These are phyloP conservation scores for Ceratobasidium sp. DNA, from an alignment of 1,284 basidiomycete species.

Conservation along the genomic window DNA sequence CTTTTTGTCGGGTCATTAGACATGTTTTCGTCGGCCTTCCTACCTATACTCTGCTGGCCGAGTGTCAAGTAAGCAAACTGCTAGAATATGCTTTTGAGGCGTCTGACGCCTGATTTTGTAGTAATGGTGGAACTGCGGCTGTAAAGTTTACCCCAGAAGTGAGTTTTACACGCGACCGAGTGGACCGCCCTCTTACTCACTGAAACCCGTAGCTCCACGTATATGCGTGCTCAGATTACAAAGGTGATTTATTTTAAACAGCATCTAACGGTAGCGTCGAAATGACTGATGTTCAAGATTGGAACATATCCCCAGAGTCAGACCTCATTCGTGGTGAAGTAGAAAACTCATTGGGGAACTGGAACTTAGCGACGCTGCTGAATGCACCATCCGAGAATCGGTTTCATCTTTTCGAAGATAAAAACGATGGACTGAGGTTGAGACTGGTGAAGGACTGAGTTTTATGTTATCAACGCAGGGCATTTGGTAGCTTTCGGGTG, in stretches of 20 bases:
- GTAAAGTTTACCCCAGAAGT: constrained; percentile 16
- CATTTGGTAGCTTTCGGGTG: no score
- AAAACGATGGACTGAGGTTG: constrained; percentile 4
- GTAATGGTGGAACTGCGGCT: constrained; percentile 1
- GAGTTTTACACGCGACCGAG: neutral
- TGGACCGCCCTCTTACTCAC: neutral
- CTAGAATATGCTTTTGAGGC: no score
- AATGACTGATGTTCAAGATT: neutral
- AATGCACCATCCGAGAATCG: neutral
- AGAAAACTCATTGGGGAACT: constrained; percentile 3
- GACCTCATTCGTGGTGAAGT: constrained; percentile 18
- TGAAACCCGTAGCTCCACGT: neutral
- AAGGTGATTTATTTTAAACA: neutral
- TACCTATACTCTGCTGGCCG: constrained; percentile 1
- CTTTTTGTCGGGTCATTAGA: constrained; percentile 7
- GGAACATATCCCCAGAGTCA: neutral
- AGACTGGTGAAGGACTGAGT: neutral
- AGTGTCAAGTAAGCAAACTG: neutral
- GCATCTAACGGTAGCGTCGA: no score
- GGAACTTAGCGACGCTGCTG: neutral
- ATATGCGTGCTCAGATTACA: constrained; percentile 12
- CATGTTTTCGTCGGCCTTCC: neutral
- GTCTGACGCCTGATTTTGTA: neutral
- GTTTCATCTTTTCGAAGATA: constrained; percentile 14
- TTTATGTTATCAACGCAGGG: no score